phyloP scores from a whole-genome alignment of 1,284 basidiomycete species.

The Vanrija sp. region DNA sequence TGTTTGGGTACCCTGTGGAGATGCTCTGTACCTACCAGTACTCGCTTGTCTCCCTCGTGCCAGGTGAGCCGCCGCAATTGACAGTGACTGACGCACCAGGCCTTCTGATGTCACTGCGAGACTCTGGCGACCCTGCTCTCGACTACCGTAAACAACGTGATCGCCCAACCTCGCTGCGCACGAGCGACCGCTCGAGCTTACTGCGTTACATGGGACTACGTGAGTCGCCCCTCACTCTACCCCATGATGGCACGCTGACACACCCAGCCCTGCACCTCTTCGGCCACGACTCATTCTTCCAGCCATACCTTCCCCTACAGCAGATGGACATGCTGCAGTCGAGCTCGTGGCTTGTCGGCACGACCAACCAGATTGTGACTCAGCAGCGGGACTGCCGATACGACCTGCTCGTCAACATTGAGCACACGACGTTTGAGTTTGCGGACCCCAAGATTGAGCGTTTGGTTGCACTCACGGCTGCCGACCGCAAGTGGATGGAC shows the following conservation, averaged over 20 bases:
- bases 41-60: slow-evolving; percentile 79
- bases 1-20: slow-evolving; percentile 96
- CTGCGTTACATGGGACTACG: slow-evolving; percentile 87
- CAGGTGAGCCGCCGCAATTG: slow-evolving; percentile 54
- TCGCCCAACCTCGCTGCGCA: slow-evolving; percentile 73
- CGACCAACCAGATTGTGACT: slow-evolving; percentile 93
- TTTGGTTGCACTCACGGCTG: slow-evolving; percentile 74
- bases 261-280: slow-evolving; percentile 56
- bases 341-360: slow-evolving; percentile 75
- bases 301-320: slow-evolving; percentile 94
- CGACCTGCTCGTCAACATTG: slow-evolving; percentile 86
- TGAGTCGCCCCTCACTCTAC: slow-evolving; percentile 57
- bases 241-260: not conserved
- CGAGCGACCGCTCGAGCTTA: slow-evolving; percentile 87
- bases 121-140: slow-evolving; percentile 84
- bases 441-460: slow-evolving; percentile 74
- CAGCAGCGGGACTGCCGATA: slow-evolving; percentile 78
- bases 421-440: slow-evolving; percentile 79
- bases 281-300: slow-evolving; percentile 91
- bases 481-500: slow-evolving; percentile 96
- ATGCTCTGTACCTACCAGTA: slow-evolving; percentile 96
- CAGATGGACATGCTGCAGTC: slow-evolving; percentile 85
- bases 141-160: slow-evolving; percentile 58
- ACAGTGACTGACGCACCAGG: slow-evolving; percentile 51
- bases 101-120: slow-evolving; percentile 80